A percentile compares a stretch with the other conserved stretches of the same genome.
Evolutionary conservation across 2,329 filamentous ascomycete genomes (phyloP).

Genomic region (Xylariaceae sp.): DNA sequence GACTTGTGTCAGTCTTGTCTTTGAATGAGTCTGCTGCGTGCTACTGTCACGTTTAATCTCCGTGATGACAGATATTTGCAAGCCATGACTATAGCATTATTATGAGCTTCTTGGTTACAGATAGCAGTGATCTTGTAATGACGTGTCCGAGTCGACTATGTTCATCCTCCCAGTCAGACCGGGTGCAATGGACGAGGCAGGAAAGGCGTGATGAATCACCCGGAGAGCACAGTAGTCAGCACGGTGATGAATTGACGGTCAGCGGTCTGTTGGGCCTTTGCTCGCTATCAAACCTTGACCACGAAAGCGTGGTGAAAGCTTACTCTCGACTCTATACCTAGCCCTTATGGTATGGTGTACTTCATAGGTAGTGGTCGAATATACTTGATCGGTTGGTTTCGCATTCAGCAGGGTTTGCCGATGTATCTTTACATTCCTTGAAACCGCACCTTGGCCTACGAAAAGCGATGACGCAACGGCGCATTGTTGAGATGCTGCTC

Average conservation of each 20-base stretch:
- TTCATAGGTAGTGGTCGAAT: no score
- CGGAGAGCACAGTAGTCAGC: conserved; percentile 5
- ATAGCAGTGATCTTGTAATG: no score
- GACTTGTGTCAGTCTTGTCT: conserved; percentile 9
- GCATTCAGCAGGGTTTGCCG: background rate
- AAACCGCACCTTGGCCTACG: background rate
- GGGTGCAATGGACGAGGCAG: no score
- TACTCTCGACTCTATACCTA: no score
- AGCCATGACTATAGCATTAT: no score
- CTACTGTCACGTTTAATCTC: conserved; percentile 1
- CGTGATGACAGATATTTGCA: background rate
- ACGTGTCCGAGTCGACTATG: no score
- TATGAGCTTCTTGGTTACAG: no score
- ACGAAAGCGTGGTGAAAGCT: no score
- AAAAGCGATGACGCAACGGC: conserved; percentile 1
- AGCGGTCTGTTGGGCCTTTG: conserved; percentile 6
- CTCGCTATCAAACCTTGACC: no score
- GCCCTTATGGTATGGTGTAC: no score
- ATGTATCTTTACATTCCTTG: background rate
- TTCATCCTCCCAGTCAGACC: no score
- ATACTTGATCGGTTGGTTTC: no score
- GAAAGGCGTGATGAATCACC: conserved; percentile 11
- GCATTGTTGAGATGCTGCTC: background rate
- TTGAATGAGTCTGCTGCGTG: background rate
- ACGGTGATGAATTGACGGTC: background rate